phyloP scores from a whole-genome alignment of 116 monocot genomes.

The Posidonia oceanica region DNA sequence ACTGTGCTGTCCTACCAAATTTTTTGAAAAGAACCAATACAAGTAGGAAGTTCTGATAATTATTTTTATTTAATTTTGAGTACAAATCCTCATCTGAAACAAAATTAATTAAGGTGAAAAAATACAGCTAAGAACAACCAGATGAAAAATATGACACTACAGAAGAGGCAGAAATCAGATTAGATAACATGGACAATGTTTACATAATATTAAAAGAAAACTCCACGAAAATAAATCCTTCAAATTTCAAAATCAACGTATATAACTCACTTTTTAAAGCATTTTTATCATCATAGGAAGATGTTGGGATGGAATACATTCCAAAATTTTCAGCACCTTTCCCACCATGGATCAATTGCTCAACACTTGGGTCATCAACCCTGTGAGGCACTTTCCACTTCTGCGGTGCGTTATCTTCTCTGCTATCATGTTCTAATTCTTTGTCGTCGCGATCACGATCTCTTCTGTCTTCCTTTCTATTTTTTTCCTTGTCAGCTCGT shows the following conservation, averaged over 20 bases:
- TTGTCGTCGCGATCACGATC: slow-evolving; percentile 62
- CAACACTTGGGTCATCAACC: slow-evolving; percentile 40
- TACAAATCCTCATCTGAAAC: too few relatives aligned
- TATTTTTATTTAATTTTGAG: too few relatives aligned
- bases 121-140: too few relatives aligned
- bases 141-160: too few relatives aligned
- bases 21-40: too few relatives aligned
- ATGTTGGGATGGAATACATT: slow-evolving; percentile 37
- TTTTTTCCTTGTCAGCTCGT: slow-evolving; percentile 51
- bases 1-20: too few relatives aligned
- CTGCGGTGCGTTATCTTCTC: slow-evolving; percentile 38
- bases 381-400: slow-evolving; percentile 48
- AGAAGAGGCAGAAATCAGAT: too few relatives aligned
- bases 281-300: slow-evolving; percentile 84
- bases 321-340: slow-evolving; percentile 52
- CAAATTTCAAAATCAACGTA: not conserved
- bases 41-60: too few relatives aligned
- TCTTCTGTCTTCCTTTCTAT: slow-evolving; percentile 62
- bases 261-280: slow-evolving; percentile 62
- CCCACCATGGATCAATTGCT: slow-evolving; percentile 20
- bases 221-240: too few relatives aligned
- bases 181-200: too few relatives aligned
- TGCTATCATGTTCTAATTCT: slow-evolving; percentile 57
- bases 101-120: too few relatives aligned
- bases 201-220: too few relatives aligned